Evolutionary conservation across 441 rosid species (phyloP), one percentile per base, ranked within the genome.

Genomic region (Syzygium syzygioides): DNA sequence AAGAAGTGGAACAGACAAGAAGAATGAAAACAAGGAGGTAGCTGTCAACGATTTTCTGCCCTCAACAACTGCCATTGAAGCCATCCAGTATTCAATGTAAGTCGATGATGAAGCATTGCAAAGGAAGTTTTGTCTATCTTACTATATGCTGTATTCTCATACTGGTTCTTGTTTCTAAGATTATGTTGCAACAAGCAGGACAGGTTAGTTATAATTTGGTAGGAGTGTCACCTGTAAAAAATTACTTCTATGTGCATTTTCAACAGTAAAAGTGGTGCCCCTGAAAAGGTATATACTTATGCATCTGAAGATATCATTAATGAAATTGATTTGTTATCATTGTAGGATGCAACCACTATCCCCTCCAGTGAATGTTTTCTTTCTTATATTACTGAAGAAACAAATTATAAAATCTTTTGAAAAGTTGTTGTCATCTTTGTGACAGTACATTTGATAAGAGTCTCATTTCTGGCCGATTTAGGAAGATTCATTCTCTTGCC

Each of bases 11-110:
- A 41, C 92, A 97, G 99, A 97, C 90, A 96, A 97, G 94, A 97
- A 97, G 93, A 97, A 97, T 76, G 99, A 97, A 94, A 95, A 97
- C 96, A 96, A 97, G 94, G 95, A 94, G 93, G 99, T 97, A 86
- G 99, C 99, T 76, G 99, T 97, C 80, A 94, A 97, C 19, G 98
- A 97, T 2, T 97, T 97, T 89, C 88, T 97, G 88, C 98, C 99
- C 88, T 89, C 98, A 37, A 90, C 87, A 86, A 64, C 90, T 34
- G 98, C 99, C 83, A 88, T 88, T 84, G 96, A 94, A 87, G 99
- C 98, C 88, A 94, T 97, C 90, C 99, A 96, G 90, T 92, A 96
- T 93, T 96, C 99, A 3, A 97, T 96, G 99, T 96, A 94, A 94
- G 95, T 90, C 48, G 66, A 86, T 41, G 17, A 41, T 76, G 83